phyloP scores from a whole-genome alignment of 1,284 basidiomycete genomes.

The Porogramme epimiltina region DNA sequence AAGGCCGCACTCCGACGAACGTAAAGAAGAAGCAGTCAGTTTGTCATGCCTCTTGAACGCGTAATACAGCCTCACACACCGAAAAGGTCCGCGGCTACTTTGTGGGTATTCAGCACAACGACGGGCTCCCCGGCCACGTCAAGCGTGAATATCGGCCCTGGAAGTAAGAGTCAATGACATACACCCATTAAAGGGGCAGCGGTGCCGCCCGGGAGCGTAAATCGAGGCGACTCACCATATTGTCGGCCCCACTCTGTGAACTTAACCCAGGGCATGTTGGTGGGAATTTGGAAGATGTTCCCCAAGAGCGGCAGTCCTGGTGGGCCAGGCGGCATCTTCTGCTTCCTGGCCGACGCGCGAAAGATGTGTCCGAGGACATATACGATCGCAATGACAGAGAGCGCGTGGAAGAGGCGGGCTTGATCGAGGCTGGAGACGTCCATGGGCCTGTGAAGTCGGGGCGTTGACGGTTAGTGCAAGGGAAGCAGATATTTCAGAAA shows the following conservation, averaged over 20 bases:
- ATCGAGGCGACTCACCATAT: constrained; percentile 6
- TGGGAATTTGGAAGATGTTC: constrained; percentile 24
- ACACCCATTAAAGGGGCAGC: too few relatives aligned
- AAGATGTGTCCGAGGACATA: background rate
- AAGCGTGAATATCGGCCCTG: background rate
- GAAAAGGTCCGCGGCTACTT: background rate
- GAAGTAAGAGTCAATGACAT: background rate
- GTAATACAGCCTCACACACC: background rate
- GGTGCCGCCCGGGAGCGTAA: too few relatives aligned
- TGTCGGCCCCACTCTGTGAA: constrained; percentile 11
- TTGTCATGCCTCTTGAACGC: background rate
- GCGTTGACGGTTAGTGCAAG: too few relatives aligned
- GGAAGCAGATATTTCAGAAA: too few relatives aligned
- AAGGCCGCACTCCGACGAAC: too few relatives aligned
- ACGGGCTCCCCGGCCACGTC: constrained; percentile 1
- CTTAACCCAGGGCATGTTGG: constrained; percentile 8
- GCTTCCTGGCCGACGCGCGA: background rate
- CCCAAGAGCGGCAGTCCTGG: constrained; percentile 21
- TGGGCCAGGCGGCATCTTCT: constrained; percentile 20
- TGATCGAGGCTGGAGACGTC: constrained; percentile 46
- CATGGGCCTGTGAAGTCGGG: constrained; percentile 23
- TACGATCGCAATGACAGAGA: background rate
- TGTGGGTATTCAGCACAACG: background rate
- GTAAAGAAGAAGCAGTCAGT: background rate
- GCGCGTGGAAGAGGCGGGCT: constrained; percentile 53